phyloP scores from a whole-genome alignment of 768 basidiomycete species.

The Naganishia onofrii region DNA sequence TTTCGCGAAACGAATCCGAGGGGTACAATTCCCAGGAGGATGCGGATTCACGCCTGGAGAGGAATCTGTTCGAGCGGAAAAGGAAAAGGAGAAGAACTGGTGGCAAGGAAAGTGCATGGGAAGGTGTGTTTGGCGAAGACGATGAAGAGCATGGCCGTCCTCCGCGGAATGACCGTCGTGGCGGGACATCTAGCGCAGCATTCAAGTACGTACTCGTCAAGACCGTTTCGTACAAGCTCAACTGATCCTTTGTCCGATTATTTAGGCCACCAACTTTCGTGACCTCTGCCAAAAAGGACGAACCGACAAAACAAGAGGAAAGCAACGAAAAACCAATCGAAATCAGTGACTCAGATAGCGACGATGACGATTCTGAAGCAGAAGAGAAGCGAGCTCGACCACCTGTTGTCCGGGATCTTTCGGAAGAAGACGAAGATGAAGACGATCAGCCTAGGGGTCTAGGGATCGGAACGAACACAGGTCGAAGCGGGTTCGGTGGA shows the following conservation, averaged over 20 bases:
- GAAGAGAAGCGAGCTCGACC: background rate
- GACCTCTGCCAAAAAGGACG: constrained; percentile 16
- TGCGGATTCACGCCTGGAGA: constrained; percentile 44
- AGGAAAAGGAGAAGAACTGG: constrained; percentile 32
- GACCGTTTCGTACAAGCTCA: background rate
- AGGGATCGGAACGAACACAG: background rate
- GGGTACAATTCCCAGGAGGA: constrained; percentile 48
- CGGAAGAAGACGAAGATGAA: background rate
- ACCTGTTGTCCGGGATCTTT: constrained; percentile 1
- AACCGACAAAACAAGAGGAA: constrained; percentile 13
- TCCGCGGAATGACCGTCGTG: constrained; percentile 29
- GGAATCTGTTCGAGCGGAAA: constrained; percentile 42
- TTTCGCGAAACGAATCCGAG: constrained; percentile 29
- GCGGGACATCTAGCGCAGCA: constrained; percentile 33
- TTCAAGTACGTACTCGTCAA: constrained; percentile 22
- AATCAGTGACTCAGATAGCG: constrained; percentile 34
- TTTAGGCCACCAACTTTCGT: constrained; percentile 48
- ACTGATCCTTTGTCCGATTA: constrained; percentile 1
- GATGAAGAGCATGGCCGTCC: constrained; percentile 39
- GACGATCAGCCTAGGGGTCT: constrained; percentile 5
- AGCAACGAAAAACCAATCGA: constrained; percentile 30
- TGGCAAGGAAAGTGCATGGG: constrained; percentile 50
- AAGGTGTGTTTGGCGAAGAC: constrained; percentile 50
- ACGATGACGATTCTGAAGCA: constrained; percentile 2
- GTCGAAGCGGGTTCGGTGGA: constrained; percentile 16